These are phyloP conservation scores for Dicorynia guianensis DNA, from an alignment of 306 rosid species.

Conservation along the genomic window DNA sequence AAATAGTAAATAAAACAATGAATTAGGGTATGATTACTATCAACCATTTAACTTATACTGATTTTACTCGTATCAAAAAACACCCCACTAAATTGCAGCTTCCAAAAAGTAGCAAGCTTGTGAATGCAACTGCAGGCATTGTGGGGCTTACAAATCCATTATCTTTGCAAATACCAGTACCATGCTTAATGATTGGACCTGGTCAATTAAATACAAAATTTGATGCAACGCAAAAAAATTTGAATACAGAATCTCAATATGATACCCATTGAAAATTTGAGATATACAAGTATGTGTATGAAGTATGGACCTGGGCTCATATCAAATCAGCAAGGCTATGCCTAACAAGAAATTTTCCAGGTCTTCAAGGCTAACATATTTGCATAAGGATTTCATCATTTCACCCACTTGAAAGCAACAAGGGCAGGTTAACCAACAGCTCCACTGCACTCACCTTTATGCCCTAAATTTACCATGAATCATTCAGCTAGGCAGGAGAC, in stretches of 20 bases:
- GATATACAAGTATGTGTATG: conserved; percentile 20
- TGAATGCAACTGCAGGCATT: neutral
- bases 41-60: too few relatives aligned
- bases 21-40: too few relatives aligned
- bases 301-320: neutral
- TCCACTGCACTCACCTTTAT: conserved; percentile 18
- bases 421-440: conserved; percentile 21
- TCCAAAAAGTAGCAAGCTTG: neutral
- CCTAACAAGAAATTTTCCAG: neutral
- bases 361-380: conserved; percentile 11
- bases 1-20: too few relatives aligned
- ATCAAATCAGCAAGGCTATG: neutral
- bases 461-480: conserved; percentile 7
- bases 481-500: neutral
- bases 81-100: neutral
- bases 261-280: neutral
- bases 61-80: too few relatives aligned
- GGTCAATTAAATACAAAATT: conserved; percentile 4
- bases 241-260: conserved; percentile 30
- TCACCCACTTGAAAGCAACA: conserved; percentile 2
- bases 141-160: neutral
- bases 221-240: conserved; percentile 9
- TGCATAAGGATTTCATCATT: conserved; percentile 6
- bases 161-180: neutral
- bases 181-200: neutral